Percentiles rank a stretch among this genome's conserved stretches.
These are phyloP conservation scores for Quercus berberidifolia DNA, from an alignment of 306 rosid species.

Conservation along the genomic window DNA sequence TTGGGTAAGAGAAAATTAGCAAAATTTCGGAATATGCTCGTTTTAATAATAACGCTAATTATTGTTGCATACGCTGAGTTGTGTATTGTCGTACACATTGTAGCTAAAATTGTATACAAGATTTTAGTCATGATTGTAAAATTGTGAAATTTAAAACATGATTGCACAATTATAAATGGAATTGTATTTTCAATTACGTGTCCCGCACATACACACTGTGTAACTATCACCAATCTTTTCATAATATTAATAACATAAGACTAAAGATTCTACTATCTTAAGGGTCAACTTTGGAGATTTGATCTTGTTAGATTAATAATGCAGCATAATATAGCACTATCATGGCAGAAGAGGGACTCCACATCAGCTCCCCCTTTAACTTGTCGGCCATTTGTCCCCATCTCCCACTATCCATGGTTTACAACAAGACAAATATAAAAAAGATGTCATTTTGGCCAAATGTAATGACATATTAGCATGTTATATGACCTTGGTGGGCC, in stretches of 20 bases:
- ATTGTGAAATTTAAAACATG: no score
- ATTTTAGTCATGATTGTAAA: no score
- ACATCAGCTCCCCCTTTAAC: constrained; percentile 38
- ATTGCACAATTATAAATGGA: no score
- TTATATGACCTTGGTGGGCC: not conserved
- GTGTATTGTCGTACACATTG: no score
- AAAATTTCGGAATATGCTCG: constrained; percentile 28
- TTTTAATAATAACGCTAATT: constrained; percentile 5
- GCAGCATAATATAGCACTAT: constrained; percentile 35
- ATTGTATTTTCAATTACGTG: no score
- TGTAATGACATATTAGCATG: not conserved
- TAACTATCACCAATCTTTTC: not conserved
- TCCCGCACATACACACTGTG: no score
- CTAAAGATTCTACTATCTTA: constrained; percentile 27
- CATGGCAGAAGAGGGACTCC: constrained; percentile 43
- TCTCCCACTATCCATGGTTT: constrained; percentile 19
- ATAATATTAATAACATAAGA: constrained; percentile 20
- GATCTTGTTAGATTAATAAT: constrained; percentile 20
- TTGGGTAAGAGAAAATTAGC: constrained; percentile 36
- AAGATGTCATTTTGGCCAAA: not conserved
- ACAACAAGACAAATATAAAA: constrained; percentile 7
- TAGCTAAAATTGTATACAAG: no score
- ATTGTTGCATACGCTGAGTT: no score
- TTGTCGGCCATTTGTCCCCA: constrained; percentile 66
- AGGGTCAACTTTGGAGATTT: constrained; percentile 31